Evolutionary conservation across 306 rosid genomes (phyloP).

Genomic region (barrel medic (Medicago truncatula)): MtrunA17r5.0-ANR NC_053043.1:41560001-41560500

Average conservation of each 20-base stretch:
- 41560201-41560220: background rate
- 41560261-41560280: background rate
- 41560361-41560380: background rate
- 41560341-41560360: background rate
- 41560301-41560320: background rate
- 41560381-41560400: background rate
- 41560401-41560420: background rate
- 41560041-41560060: too few relatives aligned
- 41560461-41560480: slow-evolving; percentile 21
- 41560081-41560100: background rate
- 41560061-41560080: background rate
- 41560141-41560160: background rate
- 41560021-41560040: too few relatives aligned
- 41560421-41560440: background rate
- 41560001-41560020: too few relatives aligned
- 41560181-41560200: background rate
- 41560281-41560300: background rate
- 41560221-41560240: background rate
- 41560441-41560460: background rate
- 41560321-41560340: background rate
- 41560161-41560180: background rate
- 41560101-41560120: background rate
- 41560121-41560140: background rate
- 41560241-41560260: background rate
- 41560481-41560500: background rate